Evolutionary conservation across 106 monocot genomes (phyloP).

Genomic region (Iris macrosiphon): DNA sequence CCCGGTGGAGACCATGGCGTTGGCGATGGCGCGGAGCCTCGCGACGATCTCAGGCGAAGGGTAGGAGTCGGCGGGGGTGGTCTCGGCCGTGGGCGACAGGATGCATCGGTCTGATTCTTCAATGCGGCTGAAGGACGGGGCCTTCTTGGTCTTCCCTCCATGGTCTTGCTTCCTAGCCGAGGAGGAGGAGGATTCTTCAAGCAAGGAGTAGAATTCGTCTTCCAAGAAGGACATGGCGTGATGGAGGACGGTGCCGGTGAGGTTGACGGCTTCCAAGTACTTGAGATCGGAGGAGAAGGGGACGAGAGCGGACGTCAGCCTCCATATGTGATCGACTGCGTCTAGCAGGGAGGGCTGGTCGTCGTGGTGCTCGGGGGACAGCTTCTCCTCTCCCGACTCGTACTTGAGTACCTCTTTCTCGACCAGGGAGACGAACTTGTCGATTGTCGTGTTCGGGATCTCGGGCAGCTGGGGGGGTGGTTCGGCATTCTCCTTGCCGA

Average conservation of each 20-base stretch:
- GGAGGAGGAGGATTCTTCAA: constrained; percentile 15
- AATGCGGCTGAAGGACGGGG: constrained; percentile 4
- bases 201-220: constrained; percentile 48
- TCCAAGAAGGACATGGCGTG: constrained; percentile 55
- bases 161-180: constrained; percentile 7
- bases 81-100: not conserved
- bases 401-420: constrained; percentile 27
- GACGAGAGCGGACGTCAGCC: constrained; percentile 15
- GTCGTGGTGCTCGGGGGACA: not conserved
- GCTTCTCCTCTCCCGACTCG: constrained; percentile 9
- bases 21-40: constrained; percentile 21
- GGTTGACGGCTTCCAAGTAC: constrained; percentile 9
- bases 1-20: constrained; percentile 42
- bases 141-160: constrained; percentile 7
- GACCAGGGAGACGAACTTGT: constrained; percentile 15
- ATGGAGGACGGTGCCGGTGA: constrained; percentile 22
- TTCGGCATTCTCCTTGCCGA: not conserved
- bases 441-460: constrained; percentile 22
- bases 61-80: not conserved
- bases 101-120: not conserved
- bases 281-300: constrained; percentile 9
- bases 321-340: constrained; percentile 21
- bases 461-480: not conserved
- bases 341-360: constrained; percentile 17
- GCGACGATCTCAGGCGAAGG: constrained; percentile 15